Conservation (phyloP, 148 eudicot species). For the Chenopodium quinoa region DNA sequence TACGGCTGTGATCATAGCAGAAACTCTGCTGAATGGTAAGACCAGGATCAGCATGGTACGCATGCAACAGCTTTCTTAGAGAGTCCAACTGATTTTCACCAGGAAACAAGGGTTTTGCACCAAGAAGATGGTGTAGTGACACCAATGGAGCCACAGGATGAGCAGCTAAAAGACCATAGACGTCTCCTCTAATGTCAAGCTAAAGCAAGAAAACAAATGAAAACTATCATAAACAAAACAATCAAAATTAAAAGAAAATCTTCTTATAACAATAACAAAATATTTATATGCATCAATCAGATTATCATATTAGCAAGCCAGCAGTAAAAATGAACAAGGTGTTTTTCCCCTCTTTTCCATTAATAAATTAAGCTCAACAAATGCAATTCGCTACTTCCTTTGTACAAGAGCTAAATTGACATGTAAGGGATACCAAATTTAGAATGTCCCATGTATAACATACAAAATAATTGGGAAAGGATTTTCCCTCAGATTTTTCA, state of each 20-base stretch:
- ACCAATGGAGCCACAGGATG: conserved; percentile 82
- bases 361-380: background rate
- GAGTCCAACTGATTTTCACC: conserved; percentile 53
- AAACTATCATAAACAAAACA: background rate
- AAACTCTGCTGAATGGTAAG: conserved; percentile 66
- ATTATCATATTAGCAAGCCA: background rate
- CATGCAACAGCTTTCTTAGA: conserved; percentile 40
- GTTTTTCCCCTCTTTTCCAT: background rate
- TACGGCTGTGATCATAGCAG: conserved; percentile 56
- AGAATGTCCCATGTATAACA: background rate
- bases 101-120: conserved; percentile 62
- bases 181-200: conserved; percentile 82
- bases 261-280: background rate
- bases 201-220: conserved; percentile 27
- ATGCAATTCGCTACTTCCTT: background rate
- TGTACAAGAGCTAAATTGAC: background rate
- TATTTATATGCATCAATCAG: background rate
- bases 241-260: background rate
- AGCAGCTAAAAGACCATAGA: conserved; percentile 79
- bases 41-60: conserved; percentile 56
- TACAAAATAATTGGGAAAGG: too few species aligned
- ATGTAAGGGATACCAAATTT: background rate
- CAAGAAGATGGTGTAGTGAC: conserved; percentile 87
- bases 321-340: background rate
- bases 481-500: too few species aligned